Evolutionary conservation across 2,329 filamentous ascomycete genomes (phyloP).

Genomic region (Hansfordia pulvinata): DNA sequence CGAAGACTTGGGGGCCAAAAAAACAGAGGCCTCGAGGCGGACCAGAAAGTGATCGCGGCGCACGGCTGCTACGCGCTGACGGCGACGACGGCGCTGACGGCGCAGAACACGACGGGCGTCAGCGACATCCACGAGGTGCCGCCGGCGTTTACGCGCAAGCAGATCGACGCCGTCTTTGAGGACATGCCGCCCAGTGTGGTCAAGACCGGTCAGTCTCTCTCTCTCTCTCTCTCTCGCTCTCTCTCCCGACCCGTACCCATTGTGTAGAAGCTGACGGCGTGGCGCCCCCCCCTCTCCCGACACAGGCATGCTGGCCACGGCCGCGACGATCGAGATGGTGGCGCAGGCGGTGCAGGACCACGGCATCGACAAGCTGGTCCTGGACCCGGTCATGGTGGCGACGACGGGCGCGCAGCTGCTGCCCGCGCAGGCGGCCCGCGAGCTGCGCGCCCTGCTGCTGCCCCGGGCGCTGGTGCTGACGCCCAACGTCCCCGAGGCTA

Average conservation of each 20-base stretch:
- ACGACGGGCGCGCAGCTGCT: slow-evolving; percentile 64
- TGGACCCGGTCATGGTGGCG: slow-evolving; percentile 91
- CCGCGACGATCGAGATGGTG: slow-evolving; percentile 54
- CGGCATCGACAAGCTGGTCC: slow-evolving; percentile 42
- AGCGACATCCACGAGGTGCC: slow-evolving; percentile 70
- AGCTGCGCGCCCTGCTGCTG: slow-evolving; percentile 45
- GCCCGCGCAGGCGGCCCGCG: slow-evolving; percentile 46
- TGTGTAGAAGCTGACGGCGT: slow-evolving; percentile 2
- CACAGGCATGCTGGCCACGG: slow-evolving; percentile 69
- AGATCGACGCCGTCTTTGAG: slow-evolving; percentile 71
- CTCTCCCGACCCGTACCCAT: neutral
- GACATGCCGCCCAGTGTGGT: slow-evolving; percentile 84
- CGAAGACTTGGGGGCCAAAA: too few species aligned
- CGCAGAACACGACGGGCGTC: slow-evolving; percentile 83
- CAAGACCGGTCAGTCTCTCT: slow-evolving; percentile 58
- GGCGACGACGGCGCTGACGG: slow-evolving; percentile 88
- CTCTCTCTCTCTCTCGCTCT: neutral
- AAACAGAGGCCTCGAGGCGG: slow-evolving; percentile 87
- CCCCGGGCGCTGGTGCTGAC: slow-evolving; percentile 57
- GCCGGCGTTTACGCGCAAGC: slow-evolving; percentile 63
- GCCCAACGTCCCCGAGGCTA: slow-evolving; percentile 66
- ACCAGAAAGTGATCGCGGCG: slow-evolving; percentile 86
- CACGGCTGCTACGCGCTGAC: slow-evolving; percentile 96
- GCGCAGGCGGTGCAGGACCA: slow-evolving; percentile 48
- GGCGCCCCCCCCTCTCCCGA: neutral